Conservation (phyloP, 345 rosid species). For the Cochlearia excelsa region DNA sequence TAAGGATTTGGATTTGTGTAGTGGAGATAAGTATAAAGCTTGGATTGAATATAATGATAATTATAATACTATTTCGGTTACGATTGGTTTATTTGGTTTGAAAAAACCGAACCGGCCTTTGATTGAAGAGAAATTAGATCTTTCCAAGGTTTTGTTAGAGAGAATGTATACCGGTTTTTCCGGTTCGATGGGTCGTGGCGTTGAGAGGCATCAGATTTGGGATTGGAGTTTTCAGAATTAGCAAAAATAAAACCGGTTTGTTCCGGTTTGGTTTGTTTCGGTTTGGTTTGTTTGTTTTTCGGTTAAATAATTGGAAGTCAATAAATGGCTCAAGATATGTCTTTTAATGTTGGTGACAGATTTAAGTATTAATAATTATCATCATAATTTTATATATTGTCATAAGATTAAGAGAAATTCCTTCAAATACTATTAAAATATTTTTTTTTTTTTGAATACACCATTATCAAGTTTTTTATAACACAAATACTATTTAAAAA, state of each 20-base stretch:
- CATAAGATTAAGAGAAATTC: no score
- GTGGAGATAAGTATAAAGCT: conserved; percentile 35
- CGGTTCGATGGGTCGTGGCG: conserved; percentile 36
- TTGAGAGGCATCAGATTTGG: conserved; percentile 38
- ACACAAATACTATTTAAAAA: no score
- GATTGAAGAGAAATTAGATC: conserved; percentile 32
- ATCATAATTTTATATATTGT: no score
- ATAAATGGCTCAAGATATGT: not conserved
- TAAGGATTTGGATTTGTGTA: conserved; percentile 32
- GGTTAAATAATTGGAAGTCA: not conserved
- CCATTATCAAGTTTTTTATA: no score
- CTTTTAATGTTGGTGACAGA: no score
- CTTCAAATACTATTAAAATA: no score
- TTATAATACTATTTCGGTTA: conserved; percentile 21
- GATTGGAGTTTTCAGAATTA: conserved; percentile 34
- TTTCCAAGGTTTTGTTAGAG: conserved; percentile 29
- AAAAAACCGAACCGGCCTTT: conserved; percentile 39
- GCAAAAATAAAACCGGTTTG: conserved; percentile 9
- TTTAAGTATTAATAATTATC: no score
- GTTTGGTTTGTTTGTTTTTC: conserved; percentile 7
- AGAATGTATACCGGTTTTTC: conserved; percentile 34
- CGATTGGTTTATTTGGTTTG: conserved; percentile 23
- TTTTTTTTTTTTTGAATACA: no score
- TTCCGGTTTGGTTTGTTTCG: not conserved
- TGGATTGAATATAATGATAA: conserved; percentile 40